Conservation (phyloP, 192 early-diverging fungal species). For the Coemansia sp. region DNA sequence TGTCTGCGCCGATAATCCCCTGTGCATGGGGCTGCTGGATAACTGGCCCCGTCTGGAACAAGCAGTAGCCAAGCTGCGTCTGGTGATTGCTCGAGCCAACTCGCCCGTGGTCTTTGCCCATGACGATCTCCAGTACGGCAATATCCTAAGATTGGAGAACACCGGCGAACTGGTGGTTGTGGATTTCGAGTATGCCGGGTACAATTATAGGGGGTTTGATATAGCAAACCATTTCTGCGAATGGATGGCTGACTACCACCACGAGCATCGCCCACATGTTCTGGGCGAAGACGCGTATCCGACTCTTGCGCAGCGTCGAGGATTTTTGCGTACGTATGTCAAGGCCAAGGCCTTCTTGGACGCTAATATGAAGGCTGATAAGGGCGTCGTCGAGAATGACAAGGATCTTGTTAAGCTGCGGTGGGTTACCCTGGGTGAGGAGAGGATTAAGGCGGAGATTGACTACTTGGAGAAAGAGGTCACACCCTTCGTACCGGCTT, state of each 20-base stretch:
- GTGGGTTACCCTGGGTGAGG: conserved; percentile 17
- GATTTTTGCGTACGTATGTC: conserved; percentile 68
- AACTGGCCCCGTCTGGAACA: conserved; percentile 26
- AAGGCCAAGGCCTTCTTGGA: conserved; percentile 52
- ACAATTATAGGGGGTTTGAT: conserved; percentile 75
- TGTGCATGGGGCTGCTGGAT: conserved; percentile 31
- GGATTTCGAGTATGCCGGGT: conserved; percentile 82
- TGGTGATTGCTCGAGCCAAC: conserved; percentile 53
- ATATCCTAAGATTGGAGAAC: conserved; percentile 68
- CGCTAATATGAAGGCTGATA: conserved; percentile 35
- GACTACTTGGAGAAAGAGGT: conserved; percentile 31
- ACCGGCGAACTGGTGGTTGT: conserved; percentile 68
- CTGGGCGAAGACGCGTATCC: conserved; percentile 57
- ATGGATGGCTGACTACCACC: conserved; percentile 82
- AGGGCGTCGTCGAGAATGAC: conserved; percentile 22
- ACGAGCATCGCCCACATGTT: conserved; percentile 40
- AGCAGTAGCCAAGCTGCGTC: conserved; percentile 52
- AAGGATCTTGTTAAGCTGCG: conserved; percentile 14
- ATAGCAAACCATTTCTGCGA: conserved; percentile 86
- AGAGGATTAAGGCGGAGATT: conserved; percentile 22
- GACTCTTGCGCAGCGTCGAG: conserved; percentile 53
- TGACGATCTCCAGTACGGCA: conserved; percentile 87
- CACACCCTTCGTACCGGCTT: conserved; percentile 31
- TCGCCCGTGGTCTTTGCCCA: conserved; percentile 85
- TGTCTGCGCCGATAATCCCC: conserved; percentile 13